Evolutionary conservation across 768 basidiomycete species (phyloP), one percentile per base, ranked within the genome.

Genomic region (Kwoniella europaea): DNA sequence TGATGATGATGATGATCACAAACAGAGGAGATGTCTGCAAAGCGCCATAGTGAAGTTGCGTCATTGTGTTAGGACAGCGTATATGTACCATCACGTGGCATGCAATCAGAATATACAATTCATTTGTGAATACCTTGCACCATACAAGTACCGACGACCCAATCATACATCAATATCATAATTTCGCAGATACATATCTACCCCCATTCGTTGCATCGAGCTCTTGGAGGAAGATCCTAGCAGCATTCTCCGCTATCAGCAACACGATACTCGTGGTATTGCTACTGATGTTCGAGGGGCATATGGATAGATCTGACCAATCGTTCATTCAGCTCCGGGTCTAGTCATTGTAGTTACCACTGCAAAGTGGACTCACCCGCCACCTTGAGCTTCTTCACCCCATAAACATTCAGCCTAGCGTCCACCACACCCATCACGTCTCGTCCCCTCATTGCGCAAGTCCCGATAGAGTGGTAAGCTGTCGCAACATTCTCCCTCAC

Each of bases 391-490:
- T 65, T 66, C 27, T 62, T 41, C 6, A 71, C 69, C 16, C 74
- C 74, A 50, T 75, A 55, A 9, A 75, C 71, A 29, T 68, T 63
- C 42, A 75, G 63, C 18, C 58, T 69, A 13, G 63, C 27, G 54
- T 70, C 71, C 6, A 75, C 74, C 7, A 75, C 74, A 12, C 63
- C 71, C 4, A 18, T 52, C 13, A 4, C 18, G 6, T 63, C 63
- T 27, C 66, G 56, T 6, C 6, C 42, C 10, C 43, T 22, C 71
- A 69, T 69, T 18, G 68, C 50, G 35, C 67, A 71, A 13, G 61
- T 69, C 22, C 71, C 67, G 56, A 72, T 72, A 3, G 68, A 71
- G 42, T 78, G 74, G 54, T 67, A 76, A 27, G 76, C 71, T 22
- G 74, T 75, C 1, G 58, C 58, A 22, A 76, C 69, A 12, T 46